Base-by-base conservation (phyloP, 257 asterid genomes). In the Linderniella brevidens region DNA sequence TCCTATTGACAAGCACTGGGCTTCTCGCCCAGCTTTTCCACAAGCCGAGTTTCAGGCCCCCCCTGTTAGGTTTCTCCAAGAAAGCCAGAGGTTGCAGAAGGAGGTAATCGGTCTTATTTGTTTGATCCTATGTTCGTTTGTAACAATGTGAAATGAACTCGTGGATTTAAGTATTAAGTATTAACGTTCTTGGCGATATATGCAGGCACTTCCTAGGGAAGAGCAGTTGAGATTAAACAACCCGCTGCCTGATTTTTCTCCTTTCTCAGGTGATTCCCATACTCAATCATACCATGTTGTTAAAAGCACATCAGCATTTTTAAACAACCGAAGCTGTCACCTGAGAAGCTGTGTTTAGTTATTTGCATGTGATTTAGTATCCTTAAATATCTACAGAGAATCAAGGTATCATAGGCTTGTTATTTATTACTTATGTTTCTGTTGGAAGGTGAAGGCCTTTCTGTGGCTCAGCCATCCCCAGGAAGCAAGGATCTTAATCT, bases 151-250 rank as follows among this genome's bases (percentile, higher is more conserved):
- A 25, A 42, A 19, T 57, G 50, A 40, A 11, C 17, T 17, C 18
- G 4, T 8, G 19, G 11, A 17, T 15, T 44, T 4, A 13, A 3
- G 2, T 1, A 44, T 8, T 44, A 9, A 17, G 11, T 9, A 13
- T 19, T n/a, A 4, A n/a, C 11, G 10, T 44, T 44, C 5, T 44
- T 15, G 10, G 15, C 47, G 59, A 17, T 29, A 9, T 58, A 12
- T 69, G 61, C 75, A 90, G 98, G 69, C 74, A 59, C 63, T 61
- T 61, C 73, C 79, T 19, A 72, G 96, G 67, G 98, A 72, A 19
- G 93, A 75, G 52, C 71, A 67, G 56, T 58, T 68, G 59, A 76
- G 83, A 58, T 65, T 73, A 53, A 75, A 82, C 63, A 92, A 77
- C 56, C 53, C 84, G 37, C 50, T 49, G 44, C 63, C 86, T 49